Conservation (phyloP, 2,329 filamentous ascomycete species). For the Stylonectria norvegica region DNA sequence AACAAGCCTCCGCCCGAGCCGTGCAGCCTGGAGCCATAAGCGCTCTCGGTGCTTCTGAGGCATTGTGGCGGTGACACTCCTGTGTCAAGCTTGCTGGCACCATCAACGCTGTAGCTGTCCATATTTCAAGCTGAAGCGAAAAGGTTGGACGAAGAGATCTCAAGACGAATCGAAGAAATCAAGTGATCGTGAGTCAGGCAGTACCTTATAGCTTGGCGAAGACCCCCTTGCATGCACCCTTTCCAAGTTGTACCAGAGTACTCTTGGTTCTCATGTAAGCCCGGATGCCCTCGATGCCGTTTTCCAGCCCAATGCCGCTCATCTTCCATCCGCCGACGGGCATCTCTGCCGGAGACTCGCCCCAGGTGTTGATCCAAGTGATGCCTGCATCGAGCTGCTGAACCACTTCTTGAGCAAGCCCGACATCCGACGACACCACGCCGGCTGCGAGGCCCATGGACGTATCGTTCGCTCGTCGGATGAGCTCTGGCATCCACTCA, state of each 20-base stretch:
- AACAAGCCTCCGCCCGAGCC: too few relatives aligned
- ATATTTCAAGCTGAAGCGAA: too few relatives aligned
- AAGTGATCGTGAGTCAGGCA: too few relatives aligned
- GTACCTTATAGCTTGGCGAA: conserved; percentile 68
- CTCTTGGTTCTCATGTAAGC: conserved; percentile 87
- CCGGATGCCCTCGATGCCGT: conserved; percentile 73
- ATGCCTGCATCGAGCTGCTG: conserved; percentile 75
- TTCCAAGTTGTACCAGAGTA: conserved; percentile 76
- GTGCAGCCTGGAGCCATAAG: too few relatives aligned
- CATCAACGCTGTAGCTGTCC: too few relatives aligned
- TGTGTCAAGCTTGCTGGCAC: too few relatives aligned
- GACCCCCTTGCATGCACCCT: conserved; percentile 59
- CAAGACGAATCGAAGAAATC: too few relatives aligned
- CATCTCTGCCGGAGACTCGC: conserved; percentile 90
- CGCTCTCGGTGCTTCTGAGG: too few relatives aligned
- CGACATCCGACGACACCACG: conserved; percentile 75
- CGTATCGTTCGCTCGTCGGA: conserved; percentile 72
- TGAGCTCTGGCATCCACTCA: conserved; percentile 59
- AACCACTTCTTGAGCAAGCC: conserved; percentile 68
- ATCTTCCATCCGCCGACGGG: conserved; percentile 89
- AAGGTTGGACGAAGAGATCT: too few relatives aligned
- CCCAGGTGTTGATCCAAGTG: conserved; percentile 92
- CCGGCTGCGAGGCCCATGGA: conserved; percentile 77
- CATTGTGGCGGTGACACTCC: too few relatives aligned
- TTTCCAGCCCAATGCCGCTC: conserved; percentile 85